A percentile compares a stretch with the other conserved stretches of the same genome.
Evolutionary conservation across 371 early-diverging fungal species (phyloP).

Genomic region (Zancudomyces culisetae): DNA sequence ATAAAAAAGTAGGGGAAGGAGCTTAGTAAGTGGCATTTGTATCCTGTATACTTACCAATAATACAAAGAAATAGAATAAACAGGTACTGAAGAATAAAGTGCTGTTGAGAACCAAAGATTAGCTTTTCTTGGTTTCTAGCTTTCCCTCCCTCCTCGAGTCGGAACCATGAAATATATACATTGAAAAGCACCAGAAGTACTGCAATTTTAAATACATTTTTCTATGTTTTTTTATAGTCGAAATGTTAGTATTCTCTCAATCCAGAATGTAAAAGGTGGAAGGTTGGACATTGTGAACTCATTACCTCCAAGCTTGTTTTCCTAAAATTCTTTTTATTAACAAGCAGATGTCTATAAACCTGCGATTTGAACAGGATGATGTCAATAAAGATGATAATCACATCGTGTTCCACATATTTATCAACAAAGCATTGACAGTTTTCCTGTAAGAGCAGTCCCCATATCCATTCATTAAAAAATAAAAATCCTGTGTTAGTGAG

Average conservation of each 20-base stretch:
- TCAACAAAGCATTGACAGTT: conserved; percentile 71
- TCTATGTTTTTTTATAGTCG: conserved; percentile 6
- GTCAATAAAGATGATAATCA: conserved; percentile 79
- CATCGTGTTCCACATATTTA: conserved; percentile 85
- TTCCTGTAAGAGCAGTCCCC: conserved; percentile 22
- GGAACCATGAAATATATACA: conserved; percentile 88
- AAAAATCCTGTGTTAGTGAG: neutral
- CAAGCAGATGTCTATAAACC: conserved; percentile 76
- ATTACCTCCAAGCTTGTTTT: neutral
- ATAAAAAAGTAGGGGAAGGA: neutral
- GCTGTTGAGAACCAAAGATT: conserved; percentile 24
- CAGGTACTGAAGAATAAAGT: conserved; percentile 41
- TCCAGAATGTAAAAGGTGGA: neutral
- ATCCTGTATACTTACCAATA: conserved; percentile 26
- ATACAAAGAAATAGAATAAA: conserved; percentile 56
- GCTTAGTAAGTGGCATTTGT: neutral
- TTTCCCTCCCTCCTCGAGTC: conserved; percentile 44
- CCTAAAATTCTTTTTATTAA: conserved; percentile 37
- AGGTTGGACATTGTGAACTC: conserved; percentile 3
- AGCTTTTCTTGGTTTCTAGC: conserved; percentile 38
- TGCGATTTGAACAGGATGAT: conserved; percentile 79
- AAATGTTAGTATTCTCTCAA: neutral
- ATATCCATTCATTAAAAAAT: neutral
- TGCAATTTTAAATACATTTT: conserved; percentile 50
- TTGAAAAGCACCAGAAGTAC: conserved; percentile 70